Conservation (phyloP, 2,329 filamentous ascomycete genomes). For the Talaromyces amestolkiae region DNA sequence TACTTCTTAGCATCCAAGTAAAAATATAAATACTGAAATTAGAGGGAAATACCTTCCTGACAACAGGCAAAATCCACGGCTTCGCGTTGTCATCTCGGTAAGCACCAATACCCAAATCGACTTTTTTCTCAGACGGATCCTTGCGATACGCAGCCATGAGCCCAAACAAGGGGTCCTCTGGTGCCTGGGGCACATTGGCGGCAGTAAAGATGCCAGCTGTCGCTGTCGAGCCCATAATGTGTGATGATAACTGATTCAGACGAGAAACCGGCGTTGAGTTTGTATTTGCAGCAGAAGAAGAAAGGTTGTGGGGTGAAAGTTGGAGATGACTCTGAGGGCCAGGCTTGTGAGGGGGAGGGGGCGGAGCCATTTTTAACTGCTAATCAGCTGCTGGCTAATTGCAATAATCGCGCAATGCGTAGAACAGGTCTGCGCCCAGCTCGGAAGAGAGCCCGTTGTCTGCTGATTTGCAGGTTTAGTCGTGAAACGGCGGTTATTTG, state of each 20-base stretch:
- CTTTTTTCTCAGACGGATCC: slow-evolving; percentile 73
- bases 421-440: not conserved
- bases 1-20: not conserved
- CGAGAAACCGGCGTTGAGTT: slow-evolving; percentile 22
- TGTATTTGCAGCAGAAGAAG: not conserved
- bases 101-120: slow-evolving; percentile 91
- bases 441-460: not conserved
- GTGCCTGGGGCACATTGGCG: slow-evolving; percentile 78
- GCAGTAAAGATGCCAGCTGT: slow-evolving; percentile 67
- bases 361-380: slow-evolving; percentile 1
- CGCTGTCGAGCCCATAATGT: slow-evolving; percentile 63
- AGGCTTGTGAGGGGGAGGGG: not conserved
- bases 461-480: not conserved
- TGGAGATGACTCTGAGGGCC: slow-evolving; percentile 15
- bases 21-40: not conserved
- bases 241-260: slow-evolving; percentile 43
- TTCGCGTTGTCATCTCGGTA: slow-evolving; percentile 95
- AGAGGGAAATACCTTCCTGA: slow-evolving; percentile 72
- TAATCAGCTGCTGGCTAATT: not conserved
- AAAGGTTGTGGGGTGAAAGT: slow-evolving; percentile 8
- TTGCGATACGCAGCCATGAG: slow-evolving; percentile 83
- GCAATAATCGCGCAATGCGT: not conserved
- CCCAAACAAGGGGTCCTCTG: slow-evolving; percentile 92
- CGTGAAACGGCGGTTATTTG: not conserved
- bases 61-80: slow-evolving; percentile 94